phyloP scores from a whole-genome alignment of 306 rosid genomes.

The Lupinus albus region DNA sequence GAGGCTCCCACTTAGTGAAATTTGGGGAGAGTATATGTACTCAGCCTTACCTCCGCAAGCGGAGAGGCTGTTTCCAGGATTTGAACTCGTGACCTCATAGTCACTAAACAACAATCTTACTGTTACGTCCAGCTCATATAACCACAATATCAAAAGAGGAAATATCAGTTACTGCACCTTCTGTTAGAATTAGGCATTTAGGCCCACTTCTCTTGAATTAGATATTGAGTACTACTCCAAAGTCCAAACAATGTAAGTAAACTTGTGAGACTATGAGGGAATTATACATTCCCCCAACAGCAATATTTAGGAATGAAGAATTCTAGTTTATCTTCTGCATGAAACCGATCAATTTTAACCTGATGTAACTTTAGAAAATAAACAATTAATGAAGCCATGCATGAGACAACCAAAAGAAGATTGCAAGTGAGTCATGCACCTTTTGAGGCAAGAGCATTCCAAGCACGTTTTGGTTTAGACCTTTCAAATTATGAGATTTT shows the following conservation, averaged over 20 bases:
- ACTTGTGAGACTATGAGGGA: constrained; percentile 4
- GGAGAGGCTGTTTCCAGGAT: too few relatives aligned
- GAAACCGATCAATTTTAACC: background rate
- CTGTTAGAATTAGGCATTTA: background rate
- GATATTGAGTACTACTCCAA: background rate
- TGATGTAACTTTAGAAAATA: background rate
- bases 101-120: too few relatives aligned
- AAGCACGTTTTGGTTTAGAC: constrained; percentile 9
- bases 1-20: too few relatives aligned
- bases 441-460: background rate
- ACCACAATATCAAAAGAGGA: constrained; percentile 27
- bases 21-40: too few relatives aligned
- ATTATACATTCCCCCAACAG: background rate
- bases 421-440: background rate
- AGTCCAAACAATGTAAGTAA: background rate
- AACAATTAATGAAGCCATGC: constrained; percentile 20
- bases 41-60: too few relatives aligned
- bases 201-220: background rate
- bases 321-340: background rate
- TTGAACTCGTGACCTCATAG: too few relatives aligned
- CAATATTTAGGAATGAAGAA: background rate
- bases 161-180: constrained; percentile 5
- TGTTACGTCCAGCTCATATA: too few relatives aligned
- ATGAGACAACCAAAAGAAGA: constrained; percentile 11
- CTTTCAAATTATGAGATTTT: constrained; percentile 17